Evolutionary conservation across 164 flowering plant genomes (phyloP).

Genomic region (Vitis rupestris): DNA sequence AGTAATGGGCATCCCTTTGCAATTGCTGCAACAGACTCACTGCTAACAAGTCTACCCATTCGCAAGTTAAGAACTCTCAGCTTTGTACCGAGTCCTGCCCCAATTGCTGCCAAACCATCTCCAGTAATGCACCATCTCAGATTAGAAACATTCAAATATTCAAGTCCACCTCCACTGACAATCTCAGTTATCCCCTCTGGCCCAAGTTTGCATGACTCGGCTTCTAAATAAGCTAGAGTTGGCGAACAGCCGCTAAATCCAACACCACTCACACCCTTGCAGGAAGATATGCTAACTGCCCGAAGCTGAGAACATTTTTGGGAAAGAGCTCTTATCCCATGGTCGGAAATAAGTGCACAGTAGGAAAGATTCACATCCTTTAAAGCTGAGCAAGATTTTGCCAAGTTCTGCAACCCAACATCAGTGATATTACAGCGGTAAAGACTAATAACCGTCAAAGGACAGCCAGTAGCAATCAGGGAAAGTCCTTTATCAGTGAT

Average conservation of each 20-base stretch:
- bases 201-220: constrained; percentile 55
- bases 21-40: constrained; percentile 51
- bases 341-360: constrained; percentile 52
- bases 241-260: constrained; percentile 62
- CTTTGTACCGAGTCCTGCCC: constrained; percentile 43
- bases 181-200: constrained; percentile 50
- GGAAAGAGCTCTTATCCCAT: constrained; percentile 43
- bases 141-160: constrained; percentile 48
- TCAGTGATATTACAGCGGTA: constrained; percentile 59
- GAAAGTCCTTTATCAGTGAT: constrained; percentile 59
- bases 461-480: constrained; percentile 45
- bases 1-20: constrained; percentile 68
- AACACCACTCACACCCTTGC: constrained; percentile 45
- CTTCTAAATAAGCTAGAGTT: constrained; percentile 53
- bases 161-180: constrained; percentile 60
- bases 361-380: constrained; percentile 52
- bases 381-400: constrained; percentile 43
- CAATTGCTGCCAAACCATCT: constrained; percentile 48
- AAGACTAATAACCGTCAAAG: constrained; percentile 51
- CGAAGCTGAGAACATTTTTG: constrained; percentile 41
- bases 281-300: constrained; percentile 43
- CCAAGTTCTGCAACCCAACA: constrained; percentile 44
- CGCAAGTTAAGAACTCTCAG: constrained; percentile 54
- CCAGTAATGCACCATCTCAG: constrained; percentile 31
- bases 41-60: constrained; percentile 46